Evolutionary conservation across 768 basidiomycete species (phyloP).

Genomic region (Rhizopogon vulgaris): DNA sequence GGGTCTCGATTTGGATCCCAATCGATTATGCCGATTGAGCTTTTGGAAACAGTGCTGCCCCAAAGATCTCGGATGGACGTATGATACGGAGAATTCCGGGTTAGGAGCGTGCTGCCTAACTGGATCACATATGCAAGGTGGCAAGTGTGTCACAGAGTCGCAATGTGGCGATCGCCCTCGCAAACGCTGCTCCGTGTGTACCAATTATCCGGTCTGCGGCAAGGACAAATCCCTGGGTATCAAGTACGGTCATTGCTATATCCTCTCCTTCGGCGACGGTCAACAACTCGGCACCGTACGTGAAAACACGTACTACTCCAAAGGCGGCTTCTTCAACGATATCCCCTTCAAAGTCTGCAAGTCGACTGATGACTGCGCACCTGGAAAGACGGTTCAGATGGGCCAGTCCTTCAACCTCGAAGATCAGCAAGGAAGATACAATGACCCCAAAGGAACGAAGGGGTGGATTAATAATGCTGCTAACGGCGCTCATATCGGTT

Average conservation of each 20-base stretch:
- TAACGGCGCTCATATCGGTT: background rate
- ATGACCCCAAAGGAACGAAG: no score
- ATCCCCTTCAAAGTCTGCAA: background rate
- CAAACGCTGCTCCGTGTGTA: conserved; percentile 3
- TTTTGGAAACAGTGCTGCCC: no score
- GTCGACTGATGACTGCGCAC: background rate
- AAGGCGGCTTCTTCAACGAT: background rate
- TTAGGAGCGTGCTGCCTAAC: no score
- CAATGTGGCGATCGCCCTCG: conserved; percentile 22
- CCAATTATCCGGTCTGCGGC: background rate
- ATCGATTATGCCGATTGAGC: no score
- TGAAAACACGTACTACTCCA: background rate
- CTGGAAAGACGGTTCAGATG: background rate
- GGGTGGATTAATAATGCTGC: no score
- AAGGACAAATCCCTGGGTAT: background rate
- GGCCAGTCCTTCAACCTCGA: background rate
- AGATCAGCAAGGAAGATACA: background rate
- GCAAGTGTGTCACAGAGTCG: conserved; percentile 26
- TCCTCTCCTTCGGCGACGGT: conserved; percentile 1
- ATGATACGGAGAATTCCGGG: no score
- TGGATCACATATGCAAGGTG: no score
- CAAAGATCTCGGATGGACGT: no score
- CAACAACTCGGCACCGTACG: background rate
- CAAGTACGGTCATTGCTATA: background rate
- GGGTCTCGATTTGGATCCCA: no score